These are phyloP conservation scores for Paraglomus brasilianum DNA, from an alignment of 192 early-diverging fungal genomes.

Conservation along the genomic window DNA sequence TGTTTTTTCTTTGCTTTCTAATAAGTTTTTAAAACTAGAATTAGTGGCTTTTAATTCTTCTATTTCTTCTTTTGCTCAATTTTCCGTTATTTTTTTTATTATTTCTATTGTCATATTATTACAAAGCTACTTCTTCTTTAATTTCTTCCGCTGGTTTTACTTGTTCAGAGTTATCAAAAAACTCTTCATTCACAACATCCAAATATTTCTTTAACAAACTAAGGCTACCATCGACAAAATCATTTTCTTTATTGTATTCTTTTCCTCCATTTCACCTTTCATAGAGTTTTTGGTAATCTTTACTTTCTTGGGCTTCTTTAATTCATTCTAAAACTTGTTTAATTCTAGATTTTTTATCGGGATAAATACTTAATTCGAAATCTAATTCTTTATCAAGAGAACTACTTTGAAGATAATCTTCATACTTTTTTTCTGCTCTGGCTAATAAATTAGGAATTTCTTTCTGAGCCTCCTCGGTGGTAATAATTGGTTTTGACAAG, in stretches of 20 bases:
- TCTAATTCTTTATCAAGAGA: not conserved
- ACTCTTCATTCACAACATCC: not conserved
- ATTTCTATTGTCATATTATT: no score
- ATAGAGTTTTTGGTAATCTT: constrained; percentile 4
- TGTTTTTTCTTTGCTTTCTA: no score
- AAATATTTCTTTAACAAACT: constrained; percentile 13
- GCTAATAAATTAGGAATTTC: constrained; percentile 14
- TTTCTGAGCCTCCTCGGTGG: constrained; percentile 15
- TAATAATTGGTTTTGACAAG: not conserved
- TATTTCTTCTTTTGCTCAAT: no score
- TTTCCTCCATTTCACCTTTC: not conserved
- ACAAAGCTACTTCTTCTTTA: no score
- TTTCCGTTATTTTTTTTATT: no score
- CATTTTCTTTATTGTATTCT: constrained; percentile 3
- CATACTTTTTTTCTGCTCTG: not conserved
- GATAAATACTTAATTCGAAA: not conserved
- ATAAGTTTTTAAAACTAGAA: no score
- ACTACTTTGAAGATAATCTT: not conserved
- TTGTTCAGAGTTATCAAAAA: no score
- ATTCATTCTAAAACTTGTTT: constrained; percentile 21
- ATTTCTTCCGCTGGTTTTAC: no score
- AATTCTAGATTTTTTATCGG: not conserved
- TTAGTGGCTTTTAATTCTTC: no score
- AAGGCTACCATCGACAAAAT: constrained; percentile 3
- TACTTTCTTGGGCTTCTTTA: constrained; percentile 1